These are phyloP conservation scores for Botryococcus braunii DNA, from an alignment of 163 green algal genomes.

Conservation along the genomic window DNA sequence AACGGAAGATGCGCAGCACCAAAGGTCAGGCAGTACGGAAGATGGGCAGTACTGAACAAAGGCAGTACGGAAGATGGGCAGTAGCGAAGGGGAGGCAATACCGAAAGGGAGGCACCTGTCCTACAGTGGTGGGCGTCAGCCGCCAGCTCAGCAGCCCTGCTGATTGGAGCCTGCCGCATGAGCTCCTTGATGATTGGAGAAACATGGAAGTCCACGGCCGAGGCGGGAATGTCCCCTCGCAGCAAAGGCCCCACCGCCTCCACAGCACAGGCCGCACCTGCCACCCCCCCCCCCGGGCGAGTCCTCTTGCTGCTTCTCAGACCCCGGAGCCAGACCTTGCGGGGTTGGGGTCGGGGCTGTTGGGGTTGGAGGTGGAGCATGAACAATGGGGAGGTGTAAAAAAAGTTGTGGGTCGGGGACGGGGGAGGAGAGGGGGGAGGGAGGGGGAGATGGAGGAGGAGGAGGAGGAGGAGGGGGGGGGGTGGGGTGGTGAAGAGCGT, in stretches of 20 bases:
- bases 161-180: not conserved
- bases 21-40: too few species aligned
- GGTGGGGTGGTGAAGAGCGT: too few species aligned
- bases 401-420: not conserved
- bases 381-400: too few species aligned
- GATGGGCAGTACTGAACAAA: too few species aligned
- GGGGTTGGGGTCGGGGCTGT: not conserved
- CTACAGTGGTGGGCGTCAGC: too few species aligned
- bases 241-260: conserved; percentile 13
- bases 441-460: too few species aligned
- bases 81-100: too few species aligned
- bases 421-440: not conserved
- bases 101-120: too few species aligned
- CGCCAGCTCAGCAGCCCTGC: not conserved
- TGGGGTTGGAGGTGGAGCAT: not conserved
- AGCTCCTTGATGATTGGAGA: conserved; percentile 32
- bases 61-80: too few species aligned
- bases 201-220: conserved; percentile 51
- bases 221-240: conserved; percentile 33
- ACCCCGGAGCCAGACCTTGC: not conserved
- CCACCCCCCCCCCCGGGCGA: not conserved
- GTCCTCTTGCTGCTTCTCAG: not conserved
- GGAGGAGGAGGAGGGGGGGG: too few species aligned
- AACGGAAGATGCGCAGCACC: too few species aligned
- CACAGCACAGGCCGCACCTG: not conserved